A percentile compares a stretch with the other conserved stretches of the same genome.
Evolutionary conservation across 73 alveolate genomes (phyloP).

Genomic region (Tetrahymena elliotti): DNA sequence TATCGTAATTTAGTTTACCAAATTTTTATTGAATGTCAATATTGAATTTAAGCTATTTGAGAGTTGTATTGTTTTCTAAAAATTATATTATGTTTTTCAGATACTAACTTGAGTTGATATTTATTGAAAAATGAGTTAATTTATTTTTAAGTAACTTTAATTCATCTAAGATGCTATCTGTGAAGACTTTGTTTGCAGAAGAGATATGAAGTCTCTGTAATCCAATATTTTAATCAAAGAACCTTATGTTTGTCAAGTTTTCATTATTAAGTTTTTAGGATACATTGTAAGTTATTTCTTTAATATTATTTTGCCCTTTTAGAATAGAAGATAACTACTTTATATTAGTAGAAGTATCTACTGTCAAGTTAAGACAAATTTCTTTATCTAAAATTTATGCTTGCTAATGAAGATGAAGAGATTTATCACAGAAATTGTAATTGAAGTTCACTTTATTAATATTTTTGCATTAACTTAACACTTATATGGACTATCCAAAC

Average conservation of each 20-base stretch:
- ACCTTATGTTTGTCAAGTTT: neutral
- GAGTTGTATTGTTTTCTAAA: neutral
- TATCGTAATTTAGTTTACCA: neutral
- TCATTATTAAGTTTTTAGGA: neutral
- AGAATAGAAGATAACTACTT: neutral
- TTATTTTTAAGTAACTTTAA: neutral
- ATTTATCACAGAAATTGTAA: neutral
- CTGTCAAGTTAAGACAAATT: neutral
- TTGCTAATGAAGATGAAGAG: neutral
- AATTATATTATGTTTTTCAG: neutral
- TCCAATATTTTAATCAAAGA: neutral
- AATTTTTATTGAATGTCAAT: neutral
- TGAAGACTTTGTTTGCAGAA: neutral
- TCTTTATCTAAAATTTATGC: neutral
- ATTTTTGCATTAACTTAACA: neutral
- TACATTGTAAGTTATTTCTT: neutral
- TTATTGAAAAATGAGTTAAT: neutral
- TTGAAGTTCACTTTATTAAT: neutral
- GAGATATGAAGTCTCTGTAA: neutral
- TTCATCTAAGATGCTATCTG: neutral
- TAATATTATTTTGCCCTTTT: neutral
- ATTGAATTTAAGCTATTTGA: neutral
- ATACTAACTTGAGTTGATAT: neutral
- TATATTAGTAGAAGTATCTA: neutral
- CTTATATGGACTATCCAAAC: neutral